A percentile compares a stretch with the other conserved stretches of the same genome.
Conservation (phyloP, 192 early-diverging fungal genomes). For the Martensiomyces pterosporus region DNA sequence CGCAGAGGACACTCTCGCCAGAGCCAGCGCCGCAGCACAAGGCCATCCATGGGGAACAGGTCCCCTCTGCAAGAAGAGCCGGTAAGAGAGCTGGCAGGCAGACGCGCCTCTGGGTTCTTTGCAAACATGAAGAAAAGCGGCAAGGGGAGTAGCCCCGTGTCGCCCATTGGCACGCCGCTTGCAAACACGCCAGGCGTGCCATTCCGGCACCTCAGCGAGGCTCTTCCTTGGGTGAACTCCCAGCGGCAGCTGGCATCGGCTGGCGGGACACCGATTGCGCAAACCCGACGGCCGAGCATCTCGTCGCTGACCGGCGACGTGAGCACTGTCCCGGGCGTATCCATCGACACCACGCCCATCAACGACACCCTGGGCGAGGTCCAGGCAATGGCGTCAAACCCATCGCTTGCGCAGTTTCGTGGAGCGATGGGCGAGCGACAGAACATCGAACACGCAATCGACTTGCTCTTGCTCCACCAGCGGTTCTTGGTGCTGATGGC, state of each 20-base stretch:
- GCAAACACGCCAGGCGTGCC: slow-evolving; percentile 23
- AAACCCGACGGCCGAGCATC: slow-evolving; percentile 28
- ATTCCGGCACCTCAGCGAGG: slow-evolving; percentile 44
- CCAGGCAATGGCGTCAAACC: neutral
- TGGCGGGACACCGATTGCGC: slow-evolving; percentile 19
- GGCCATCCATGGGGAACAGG: neutral
- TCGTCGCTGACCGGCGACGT: slow-evolving; percentile 31
- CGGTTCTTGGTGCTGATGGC: slow-evolving; percentile 59
- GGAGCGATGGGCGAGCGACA: slow-evolving; percentile 15
- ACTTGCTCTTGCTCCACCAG: slow-evolving; percentile 61
- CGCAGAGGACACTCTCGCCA: neutral
- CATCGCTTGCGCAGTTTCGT: neutral
- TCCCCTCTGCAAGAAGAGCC: too few relatives aligned
- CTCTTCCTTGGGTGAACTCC: slow-evolving; percentile 29
- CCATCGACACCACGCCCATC: slow-evolving; percentile 7
- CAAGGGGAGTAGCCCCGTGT: neutral
- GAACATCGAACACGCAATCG: slow-evolving; percentile 49
- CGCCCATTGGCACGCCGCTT: slow-evolving; percentile 7
- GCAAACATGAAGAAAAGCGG: neutral
- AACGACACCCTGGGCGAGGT: slow-evolving; percentile 4
- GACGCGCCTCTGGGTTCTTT: slow-evolving; percentile 28
- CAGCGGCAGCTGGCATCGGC: slow-evolving; percentile 31
- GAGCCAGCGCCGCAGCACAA: neutral
- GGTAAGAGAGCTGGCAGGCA: too few relatives aligned
- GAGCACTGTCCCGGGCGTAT: slow-evolving; percentile 22